Evolutionary conservation across 2,329 filamentous ascomycete genomes (phyloP).

Genomic region (Pseudogymnoascus sp.): DNA sequence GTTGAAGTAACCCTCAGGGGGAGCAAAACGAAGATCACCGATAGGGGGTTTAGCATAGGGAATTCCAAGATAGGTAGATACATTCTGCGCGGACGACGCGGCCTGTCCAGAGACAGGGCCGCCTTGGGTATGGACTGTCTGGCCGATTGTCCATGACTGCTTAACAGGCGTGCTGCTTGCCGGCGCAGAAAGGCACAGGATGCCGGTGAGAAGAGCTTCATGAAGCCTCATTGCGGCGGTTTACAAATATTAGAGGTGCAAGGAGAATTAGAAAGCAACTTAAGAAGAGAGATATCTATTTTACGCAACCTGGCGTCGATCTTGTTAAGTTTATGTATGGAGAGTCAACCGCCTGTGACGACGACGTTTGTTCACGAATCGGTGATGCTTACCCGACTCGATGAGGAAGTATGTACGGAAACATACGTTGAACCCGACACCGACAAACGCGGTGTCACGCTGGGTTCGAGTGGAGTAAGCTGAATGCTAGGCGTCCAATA

Average conservation of each 20-base stretch:
- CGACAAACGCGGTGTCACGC: background rate
- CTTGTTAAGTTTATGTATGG: background rate
- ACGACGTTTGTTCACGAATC: background rate
- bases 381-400: background rate
- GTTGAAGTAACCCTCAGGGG: conserved; percentile 22
- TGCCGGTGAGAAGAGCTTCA: background rate
- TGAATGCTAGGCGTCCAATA: background rate
- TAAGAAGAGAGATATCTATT: background rate
- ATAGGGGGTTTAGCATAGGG: conserved; percentile 33
- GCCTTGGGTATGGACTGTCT: conserved; percentile 23
- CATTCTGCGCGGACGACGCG: conserved; percentile 15
- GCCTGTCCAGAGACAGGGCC: conserved; percentile 23
- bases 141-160: conserved; percentile 14
- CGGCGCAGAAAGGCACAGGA: background rate
- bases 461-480: background rate
- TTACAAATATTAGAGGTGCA: background rate
- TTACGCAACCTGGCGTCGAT: background rate
- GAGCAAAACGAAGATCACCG: conserved; percentile 33
- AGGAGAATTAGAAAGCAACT: background rate
- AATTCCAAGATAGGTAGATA: conserved; percentile 32
- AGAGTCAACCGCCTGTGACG: background rate
- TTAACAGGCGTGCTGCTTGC: background rate
- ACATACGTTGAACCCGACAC: background rate
- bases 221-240: background rate
- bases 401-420: background rate